Base-by-base conservation (phyloP, 2,329 filamentous ascomycete species). In the Coniochaeta sp. region DNA sequence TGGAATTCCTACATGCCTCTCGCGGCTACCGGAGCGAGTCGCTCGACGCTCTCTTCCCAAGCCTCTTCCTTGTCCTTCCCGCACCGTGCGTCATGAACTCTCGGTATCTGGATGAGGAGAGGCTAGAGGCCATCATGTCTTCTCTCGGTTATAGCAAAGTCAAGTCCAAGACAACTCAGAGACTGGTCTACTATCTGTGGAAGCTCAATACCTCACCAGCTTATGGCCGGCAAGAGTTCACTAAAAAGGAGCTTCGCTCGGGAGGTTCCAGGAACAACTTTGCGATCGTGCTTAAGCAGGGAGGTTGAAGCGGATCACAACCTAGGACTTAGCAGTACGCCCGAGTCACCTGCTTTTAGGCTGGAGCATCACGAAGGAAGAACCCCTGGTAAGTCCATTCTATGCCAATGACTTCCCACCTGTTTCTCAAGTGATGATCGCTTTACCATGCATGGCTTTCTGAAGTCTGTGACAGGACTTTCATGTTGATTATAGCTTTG, bases 161-260 rank as follows among this genome's bases (percentile, higher is more conserved):
- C 10, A 78, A 84, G 66, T 82, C 79, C 64, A 97, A 96, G 74
- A 78, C 86, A 64, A 95, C 90, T 1, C 81, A 88, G 52, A 96
- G 96, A 73, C 78, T 99, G 57, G 86, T 91, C 24, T 98, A 96
- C 73, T 93, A 92, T 64, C 79, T 98, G n/a, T 97, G 93, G 89
- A 83, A 77, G 65, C 81, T 82, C 61, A 71, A 64, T 7, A 65
- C 65, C 10, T 60, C 58, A 7, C 36, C 62, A 24, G 65, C 69
- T 19, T 62, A 50, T 34, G 59, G 62, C 30, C 59, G 63, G 56
- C 66, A 64, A 57, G 70, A 69, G 14, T 90, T 88, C 69, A 79
- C 80, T 62, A 98, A 98, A 75, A 82, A 84, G 62, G 89, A 95
- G 71, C 72, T 96, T 44, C 88, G 90, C 62, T 82, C 90, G 24